Percentiles rank a stretch among this genome's conserved stretches.
Conservation (phyloP, 106 monocot genomes). For the Narthecium ossifragum region DNA sequence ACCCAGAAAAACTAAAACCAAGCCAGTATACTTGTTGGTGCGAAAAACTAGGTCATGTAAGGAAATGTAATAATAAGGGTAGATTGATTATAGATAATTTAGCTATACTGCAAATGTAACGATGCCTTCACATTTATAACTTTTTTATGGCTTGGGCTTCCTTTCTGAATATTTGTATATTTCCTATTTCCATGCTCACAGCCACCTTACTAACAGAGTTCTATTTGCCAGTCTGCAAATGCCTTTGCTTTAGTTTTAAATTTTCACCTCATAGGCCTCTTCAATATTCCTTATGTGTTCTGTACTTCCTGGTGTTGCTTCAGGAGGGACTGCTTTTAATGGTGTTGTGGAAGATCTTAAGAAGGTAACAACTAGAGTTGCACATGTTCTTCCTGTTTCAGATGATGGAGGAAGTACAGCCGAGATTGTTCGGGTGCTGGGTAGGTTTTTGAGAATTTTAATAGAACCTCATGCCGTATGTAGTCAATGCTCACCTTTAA, state of each 20-base stretch:
- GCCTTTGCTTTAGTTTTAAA: neutral
- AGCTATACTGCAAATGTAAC: too few relatives aligned
- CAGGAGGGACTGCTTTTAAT: slow-evolving; percentile 97
- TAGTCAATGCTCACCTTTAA: too few relatives aligned
- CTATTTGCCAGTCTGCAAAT: neutral
- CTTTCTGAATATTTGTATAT: neutral
- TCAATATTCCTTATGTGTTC: neutral
- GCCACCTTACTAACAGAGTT: neutral
- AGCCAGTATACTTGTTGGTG: too few relatives aligned
- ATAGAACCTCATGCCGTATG: too few relatives aligned
- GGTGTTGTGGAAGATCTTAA: slow-evolving; percentile 91
- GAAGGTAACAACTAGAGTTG: slow-evolving; percentile 80
- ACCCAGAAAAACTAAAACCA: too few relatives aligned
- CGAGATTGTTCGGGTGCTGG: slow-evolving; percentile 95
- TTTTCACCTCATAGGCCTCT: neutral
- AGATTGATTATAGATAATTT: too few relatives aligned
- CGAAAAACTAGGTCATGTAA: too few relatives aligned
- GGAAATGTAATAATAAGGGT: too few relatives aligned
- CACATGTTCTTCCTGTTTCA: slow-evolving; percentile 94
- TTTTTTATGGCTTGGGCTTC: neutral
- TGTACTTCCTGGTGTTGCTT: neutral
- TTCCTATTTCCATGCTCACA: neutral
- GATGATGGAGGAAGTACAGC: slow-evolving; percentile 98
- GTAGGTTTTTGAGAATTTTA: too few relatives aligned
- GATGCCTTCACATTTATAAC: too few relatives aligned